Conservation (phyloP, 2,329 filamentous ascomycete genomes). For the Hypoxylon sp. region DNA sequence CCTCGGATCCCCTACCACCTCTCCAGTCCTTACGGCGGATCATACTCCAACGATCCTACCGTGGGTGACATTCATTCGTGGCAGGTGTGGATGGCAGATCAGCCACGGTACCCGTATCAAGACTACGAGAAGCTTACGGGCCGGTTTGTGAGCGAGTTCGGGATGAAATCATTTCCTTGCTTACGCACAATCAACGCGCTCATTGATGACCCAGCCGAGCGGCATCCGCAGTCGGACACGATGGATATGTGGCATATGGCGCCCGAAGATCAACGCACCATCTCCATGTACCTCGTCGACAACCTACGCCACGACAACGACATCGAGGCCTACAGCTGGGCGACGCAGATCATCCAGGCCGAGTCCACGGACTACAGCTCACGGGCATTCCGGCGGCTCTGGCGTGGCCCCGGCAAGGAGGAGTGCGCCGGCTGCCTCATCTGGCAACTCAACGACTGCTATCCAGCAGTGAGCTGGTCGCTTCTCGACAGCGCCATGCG, state of each 20-base stretch:
- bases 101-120: conserved; percentile 15
- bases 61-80: conserved; percentile 20
- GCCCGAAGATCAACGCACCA: conserved; percentile 15
- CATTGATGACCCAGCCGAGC: conserved; percentile 6
- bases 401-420: conserved; percentile 9
- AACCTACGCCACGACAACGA: conserved; percentile 9
- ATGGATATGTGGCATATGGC: conserved; percentile 18
- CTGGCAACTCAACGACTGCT: conserved; percentile 17
- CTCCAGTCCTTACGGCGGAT: conserved; percentile 14
- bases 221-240: conserved; percentile 10
- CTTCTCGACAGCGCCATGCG: conserved; percentile 12
- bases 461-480: conserved; percentile 15
- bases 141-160: conserved; percentile 20
- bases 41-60: conserved; percentile 8
- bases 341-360: conserved; percentile 13
- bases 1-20: conserved; percentile 1
- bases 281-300: conserved; percentile 16
- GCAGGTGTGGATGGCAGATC: conserved; percentile 16
- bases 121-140: conserved; percentile 17
- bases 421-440: conserved; percentile 12
- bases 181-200: conserved; percentile 14
- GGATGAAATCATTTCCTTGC: conserved; percentile 16
- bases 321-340: conserved; percentile 10
- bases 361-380: conserved; percentile 9
- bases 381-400: conserved; percentile 15